Base-by-base conservation (phyloP, 768 basidiomycete genomes). In the Boletus subcaerulescens region DNA sequence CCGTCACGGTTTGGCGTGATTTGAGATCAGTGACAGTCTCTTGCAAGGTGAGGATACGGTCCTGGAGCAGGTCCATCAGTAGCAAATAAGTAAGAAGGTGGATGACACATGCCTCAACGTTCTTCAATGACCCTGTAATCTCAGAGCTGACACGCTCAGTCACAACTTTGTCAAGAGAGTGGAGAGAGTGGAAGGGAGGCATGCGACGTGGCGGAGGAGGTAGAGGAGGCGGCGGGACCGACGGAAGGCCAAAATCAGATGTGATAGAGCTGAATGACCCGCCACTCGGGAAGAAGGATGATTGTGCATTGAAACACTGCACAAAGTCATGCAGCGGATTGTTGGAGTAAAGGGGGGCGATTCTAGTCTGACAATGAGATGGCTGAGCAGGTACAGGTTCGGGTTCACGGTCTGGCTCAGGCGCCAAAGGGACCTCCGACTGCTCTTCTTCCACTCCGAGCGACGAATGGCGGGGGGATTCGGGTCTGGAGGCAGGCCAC, bases 401-500 rank as follows among this genome's bases (percentile, higher is more conserved):
- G 8, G 60, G 50, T 12, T 53, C 58, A 36, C 36, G 38, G 20
- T 48, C 52, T 5, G 12, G 35, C 15, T 59, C 56, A 20, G 52
- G 35, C 7, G 3, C 47, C 18, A 50, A 48, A 13, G 40, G 45
- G 1, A 43, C 40, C 29, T 68, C 64, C 5, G 52, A 47, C 36
- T 49, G 59, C 3, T 15, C 38, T 13, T 41, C 18, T 32, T 62
- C 67, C 29, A 48, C 44, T 50, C 55, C 62, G 41, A 58, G 48
- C 15, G 53, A 55, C 15, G 61, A 45, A 29, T 52, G 56, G 38
- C 50, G 61, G 26, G 70, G 69, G n/a, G 72, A 75, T 32, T 70
- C 63, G 8, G 66, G 70, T 41, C 72, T 71, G 12, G 74, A 75
- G 51, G 54, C 58, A 12, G 78, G 75, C 74, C 77, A 80, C 26